Evolutionary conservation across 352 stramenopile genomes (phyloP).

Genomic region (Phytophthora lateralis): DNA sequence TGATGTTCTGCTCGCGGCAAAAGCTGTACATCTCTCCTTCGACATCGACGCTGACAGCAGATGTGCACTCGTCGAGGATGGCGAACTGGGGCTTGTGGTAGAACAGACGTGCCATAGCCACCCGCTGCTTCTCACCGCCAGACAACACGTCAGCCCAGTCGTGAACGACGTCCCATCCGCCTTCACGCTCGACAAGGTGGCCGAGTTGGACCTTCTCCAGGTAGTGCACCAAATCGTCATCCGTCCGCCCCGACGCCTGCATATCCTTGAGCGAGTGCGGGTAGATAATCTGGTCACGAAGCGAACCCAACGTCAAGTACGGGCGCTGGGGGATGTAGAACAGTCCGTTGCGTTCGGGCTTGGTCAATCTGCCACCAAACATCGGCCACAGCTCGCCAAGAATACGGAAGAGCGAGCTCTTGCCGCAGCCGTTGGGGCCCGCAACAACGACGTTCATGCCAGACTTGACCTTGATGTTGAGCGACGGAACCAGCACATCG

Average conservation of each 20-base stretch:
- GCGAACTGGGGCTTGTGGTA: conserved; percentile 92
- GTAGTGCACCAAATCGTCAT: conserved; percentile 70
- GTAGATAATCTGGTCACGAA: conserved; percentile 92
- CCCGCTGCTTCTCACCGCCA: conserved; percentile 91
- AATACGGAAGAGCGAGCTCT: conserved; percentile 89
- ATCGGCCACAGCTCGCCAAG: conserved; percentile 90
- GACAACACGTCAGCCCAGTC: conserved; percentile 91
- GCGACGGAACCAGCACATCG: conserved; percentile 84
- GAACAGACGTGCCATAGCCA: conserved; percentile 90
- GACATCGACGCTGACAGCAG: conserved; percentile 84
- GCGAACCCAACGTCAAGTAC: conserved; percentile 86
- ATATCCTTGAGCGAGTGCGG: conserved; percentile 80
- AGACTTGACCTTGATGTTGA: conserved; percentile 83
- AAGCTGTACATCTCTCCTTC: conserved; percentile 89
- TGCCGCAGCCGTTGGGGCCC: conserved; percentile 86
- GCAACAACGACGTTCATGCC: conserved; percentile 91
- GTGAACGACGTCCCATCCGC: conserved; percentile 79
- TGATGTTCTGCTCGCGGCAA: conserved; percentile 89
- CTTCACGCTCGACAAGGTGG: conserved; percentile 75
- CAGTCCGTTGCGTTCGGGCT: conserved; percentile 79
- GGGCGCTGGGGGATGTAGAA: conserved; percentile 93
- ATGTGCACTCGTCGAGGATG: conserved; percentile 91
- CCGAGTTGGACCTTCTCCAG: conserved; percentile 85
- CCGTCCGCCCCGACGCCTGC: conserved; percentile 49
- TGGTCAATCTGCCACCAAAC: conserved; percentile 76